Conservation (phyloP, 768 basidiomycete species). For the Tricholoma hemisulphureum region DNA sequence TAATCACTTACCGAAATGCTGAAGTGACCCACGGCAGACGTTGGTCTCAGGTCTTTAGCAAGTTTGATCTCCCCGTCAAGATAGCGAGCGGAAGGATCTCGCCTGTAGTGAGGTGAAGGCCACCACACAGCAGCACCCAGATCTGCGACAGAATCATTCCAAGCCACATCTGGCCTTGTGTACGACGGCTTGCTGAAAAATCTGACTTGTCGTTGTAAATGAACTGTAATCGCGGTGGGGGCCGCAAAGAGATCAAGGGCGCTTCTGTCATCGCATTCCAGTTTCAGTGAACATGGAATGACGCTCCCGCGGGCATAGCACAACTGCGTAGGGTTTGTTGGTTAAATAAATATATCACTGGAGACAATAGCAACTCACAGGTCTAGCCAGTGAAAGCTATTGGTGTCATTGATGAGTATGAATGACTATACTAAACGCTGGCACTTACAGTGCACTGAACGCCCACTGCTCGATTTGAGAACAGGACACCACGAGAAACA, state of each 20-base stretch:
- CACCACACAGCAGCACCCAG: conserved; percentile 48
- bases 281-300: conserved; percentile 43
- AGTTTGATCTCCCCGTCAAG: conserved; percentile 54
- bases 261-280: conserved; percentile 39
- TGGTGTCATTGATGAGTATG: conserved; percentile 2
- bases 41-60: conserved; percentile 49
- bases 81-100: conserved; percentile 34
- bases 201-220: conserved; percentile 40
- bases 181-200: conserved; percentile 40
- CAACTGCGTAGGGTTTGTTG: conserved; percentile 27
- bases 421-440: not conserved
- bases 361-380: conserved; percentile 30
- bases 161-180: conserved; percentile 38
- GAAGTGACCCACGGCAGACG: conserved; percentile 50
- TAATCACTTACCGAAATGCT: conserved; percentile 44
- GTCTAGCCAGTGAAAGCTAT: conserved; percentile 47
- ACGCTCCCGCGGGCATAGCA: conserved; percentile 51
- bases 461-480: conserved; percentile 37
- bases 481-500: conserved; percentile 39
- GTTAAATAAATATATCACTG: not conserved
- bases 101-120: conserved; percentile 35
- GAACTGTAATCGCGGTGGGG: conserved; percentile 39
- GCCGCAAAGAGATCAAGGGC: conserved; percentile 42
- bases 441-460: conserved; percentile 42
- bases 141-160: conserved; percentile 46